phyloP scores from a whole-genome alignment of 306 rosid genomes.

The Glycine latifolia region DNA sequence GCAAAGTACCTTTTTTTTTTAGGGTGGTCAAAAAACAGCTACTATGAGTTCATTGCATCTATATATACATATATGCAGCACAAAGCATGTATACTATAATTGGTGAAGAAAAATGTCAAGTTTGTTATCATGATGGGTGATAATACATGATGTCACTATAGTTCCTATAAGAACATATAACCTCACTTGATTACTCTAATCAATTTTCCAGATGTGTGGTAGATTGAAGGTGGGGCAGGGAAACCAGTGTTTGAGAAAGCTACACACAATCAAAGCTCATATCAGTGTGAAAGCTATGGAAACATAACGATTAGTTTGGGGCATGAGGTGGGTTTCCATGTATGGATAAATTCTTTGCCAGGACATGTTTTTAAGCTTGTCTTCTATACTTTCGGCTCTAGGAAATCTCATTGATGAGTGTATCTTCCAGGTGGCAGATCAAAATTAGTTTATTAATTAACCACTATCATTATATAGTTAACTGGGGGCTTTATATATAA shows the following conservation, averaged over 20 bases:
- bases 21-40: conserved; percentile 40
- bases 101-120: conserved; percentile 6
- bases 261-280: conserved; percentile 34
- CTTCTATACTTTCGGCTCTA: conserved; percentile 52
- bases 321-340: conserved; percentile 48
- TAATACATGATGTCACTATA: conserved; percentile 46
- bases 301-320: conserved; percentile 40
- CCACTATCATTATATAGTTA: conserved; percentile 27
- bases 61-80: not conserved
- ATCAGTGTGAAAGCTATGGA: conserved; percentile 33
- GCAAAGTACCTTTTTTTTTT: conserved; percentile 27
- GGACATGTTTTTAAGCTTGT: conserved; percentile 39
- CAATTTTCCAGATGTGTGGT: conserved; percentile 34
- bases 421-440: conserved; percentile 35
- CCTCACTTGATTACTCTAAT: conserved; percentile 32
- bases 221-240: conserved; percentile 39
- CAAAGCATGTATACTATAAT: conserved; percentile 31
- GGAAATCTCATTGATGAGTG: conserved; percentile 37
- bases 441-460: conserved; percentile 29
- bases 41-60: conserved; percentile 2
- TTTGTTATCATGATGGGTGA: conserved; percentile 49
- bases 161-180: not conserved
- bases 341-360: conserved; percentile 37
- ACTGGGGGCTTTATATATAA: conserved; percentile 5
- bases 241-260: conserved; percentile 38